phyloP scores from a whole-genome alignment of 495 filamentous ascomycete genomes.

The Penicillium tannophilum region DNA sequence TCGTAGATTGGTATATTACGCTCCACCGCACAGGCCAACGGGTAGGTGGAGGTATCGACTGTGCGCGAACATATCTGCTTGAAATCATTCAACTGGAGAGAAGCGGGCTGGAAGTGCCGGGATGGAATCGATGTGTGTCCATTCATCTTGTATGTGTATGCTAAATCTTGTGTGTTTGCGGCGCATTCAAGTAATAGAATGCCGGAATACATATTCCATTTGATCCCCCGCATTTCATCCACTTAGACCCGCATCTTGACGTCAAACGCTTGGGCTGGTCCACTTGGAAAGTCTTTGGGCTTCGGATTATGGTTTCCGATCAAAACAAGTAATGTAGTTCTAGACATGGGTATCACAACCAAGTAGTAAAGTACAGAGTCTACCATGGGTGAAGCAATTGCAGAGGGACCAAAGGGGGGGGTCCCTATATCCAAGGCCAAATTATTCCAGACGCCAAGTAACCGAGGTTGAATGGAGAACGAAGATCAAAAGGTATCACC shows the following conservation, averaged over 20 bases:
- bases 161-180: not conserved
- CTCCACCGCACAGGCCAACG: slow-evolving; percentile 40
- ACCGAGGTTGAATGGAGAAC: slow-evolving; percentile 6
- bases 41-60: slow-evolving; percentile 39
- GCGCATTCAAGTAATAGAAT: slow-evolving; percentile 14
- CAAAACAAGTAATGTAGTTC: slow-evolving; percentile 10
- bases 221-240: slow-evolving; percentile 18
- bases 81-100: slow-evolving; percentile 40
- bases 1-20: slow-evolving; percentile 58
- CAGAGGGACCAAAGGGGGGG: slow-evolving; percentile 5
- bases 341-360: slow-evolving; percentile 37
- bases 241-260: slow-evolving; percentile 17
- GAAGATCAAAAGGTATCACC: slow-evolving; percentile 18
- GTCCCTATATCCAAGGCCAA: slow-evolving; percentile 15
- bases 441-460: slow-evolving; percentile 19
- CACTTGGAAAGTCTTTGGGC: not conserved
- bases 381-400: slow-evolving; percentile 28
- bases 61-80: slow-evolving; percentile 44
- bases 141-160: slow-evolving; percentile 10
- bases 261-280: not conserved
- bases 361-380: slow-evolving; percentile 35
- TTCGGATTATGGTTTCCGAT: slow-evolving; percentile 23
- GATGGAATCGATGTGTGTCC: slow-evolving; percentile 19
- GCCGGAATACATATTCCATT: slow-evolving; percentile 29
- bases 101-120: slow-evolving; percentile 26